phyloP scores from a whole-genome alignment of 129 eudicot genomes.

The Apium graveolens region DNA sequence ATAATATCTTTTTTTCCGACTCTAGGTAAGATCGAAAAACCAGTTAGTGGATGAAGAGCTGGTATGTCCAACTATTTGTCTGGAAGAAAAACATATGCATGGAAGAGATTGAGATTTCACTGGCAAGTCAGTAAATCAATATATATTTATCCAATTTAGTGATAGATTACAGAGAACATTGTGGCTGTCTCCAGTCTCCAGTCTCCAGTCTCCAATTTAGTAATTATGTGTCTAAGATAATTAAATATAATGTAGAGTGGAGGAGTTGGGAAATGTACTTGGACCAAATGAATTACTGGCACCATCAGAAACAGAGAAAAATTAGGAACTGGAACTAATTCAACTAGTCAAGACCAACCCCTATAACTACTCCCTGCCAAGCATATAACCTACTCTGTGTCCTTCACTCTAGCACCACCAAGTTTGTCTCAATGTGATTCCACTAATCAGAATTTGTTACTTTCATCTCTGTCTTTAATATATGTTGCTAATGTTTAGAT shows the following conservation, averaged over 20 bases:
- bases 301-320: slow-evolving; percentile 6
- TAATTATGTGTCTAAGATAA: not conserved
- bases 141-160: no score
- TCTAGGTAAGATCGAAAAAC: not conserved
- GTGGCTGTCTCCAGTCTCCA: not conserved
- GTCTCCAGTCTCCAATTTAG: not conserved
- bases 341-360: slow-evolving; percentile 17
- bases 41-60: not conserved
- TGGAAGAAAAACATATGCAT: not conserved
- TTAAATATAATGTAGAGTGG: not conserved
- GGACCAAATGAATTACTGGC: not conserved
- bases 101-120: not conserved
- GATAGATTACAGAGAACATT: not conserved
- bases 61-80: not conserved
- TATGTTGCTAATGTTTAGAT: slow-evolving; percentile 16
- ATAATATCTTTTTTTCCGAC: not conserved
- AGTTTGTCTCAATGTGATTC: not conserved
- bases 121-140: not conserved
- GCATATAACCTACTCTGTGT: not conserved
- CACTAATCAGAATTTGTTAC: slow-evolving; percentile 10
- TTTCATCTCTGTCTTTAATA: slow-evolving; percentile 11
- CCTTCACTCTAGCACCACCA: slow-evolving; percentile 5
- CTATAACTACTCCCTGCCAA: slow-evolving; percentile 15
- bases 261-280: not conserved
- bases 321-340: not conserved